phyloP scores from a whole-genome alignment of 179 eudicot species.

The Vitellaria paradoxa region DNA sequence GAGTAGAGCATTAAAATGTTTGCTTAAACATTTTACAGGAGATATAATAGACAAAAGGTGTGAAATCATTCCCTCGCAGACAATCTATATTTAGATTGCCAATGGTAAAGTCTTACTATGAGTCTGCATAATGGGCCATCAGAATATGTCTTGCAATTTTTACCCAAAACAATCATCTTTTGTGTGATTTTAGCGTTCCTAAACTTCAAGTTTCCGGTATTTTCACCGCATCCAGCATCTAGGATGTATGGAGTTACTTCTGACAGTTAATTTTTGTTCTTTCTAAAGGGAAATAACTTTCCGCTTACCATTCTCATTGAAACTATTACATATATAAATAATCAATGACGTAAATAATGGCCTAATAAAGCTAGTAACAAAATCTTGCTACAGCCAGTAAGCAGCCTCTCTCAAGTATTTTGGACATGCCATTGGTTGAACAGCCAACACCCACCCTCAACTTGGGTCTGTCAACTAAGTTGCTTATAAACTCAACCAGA shows the following conservation, averaged over 20 bases:
- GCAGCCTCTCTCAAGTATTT: not conserved
- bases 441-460: not conserved
- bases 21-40: not conserved
- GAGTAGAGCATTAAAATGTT: not conserved
- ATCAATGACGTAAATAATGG: not conserved
- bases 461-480: not conserved
- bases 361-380: not conserved
- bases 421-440: not conserved
- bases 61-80: not conserved
- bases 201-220: not conserved
- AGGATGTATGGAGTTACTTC: not conserved
- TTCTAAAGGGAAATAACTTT: not conserved
- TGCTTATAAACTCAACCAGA: not conserved
- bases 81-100: slow-evolving; percentile 4
- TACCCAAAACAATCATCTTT: not conserved
- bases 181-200: not conserved
- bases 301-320: not conserved
- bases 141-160: not conserved
- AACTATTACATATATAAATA: not conserved
- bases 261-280: not conserved
- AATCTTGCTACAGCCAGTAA: not conserved
- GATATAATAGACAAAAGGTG: not conserved
- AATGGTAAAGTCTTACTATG: not conserved
- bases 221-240: not conserved
- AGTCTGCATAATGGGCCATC: slow-evolving; percentile 1